Evolutionary conservation across 805 yeast genomes (phyloP), one percentile per base, ranked within the genome.

Genomic region (Candida multigemmis): DNA sequence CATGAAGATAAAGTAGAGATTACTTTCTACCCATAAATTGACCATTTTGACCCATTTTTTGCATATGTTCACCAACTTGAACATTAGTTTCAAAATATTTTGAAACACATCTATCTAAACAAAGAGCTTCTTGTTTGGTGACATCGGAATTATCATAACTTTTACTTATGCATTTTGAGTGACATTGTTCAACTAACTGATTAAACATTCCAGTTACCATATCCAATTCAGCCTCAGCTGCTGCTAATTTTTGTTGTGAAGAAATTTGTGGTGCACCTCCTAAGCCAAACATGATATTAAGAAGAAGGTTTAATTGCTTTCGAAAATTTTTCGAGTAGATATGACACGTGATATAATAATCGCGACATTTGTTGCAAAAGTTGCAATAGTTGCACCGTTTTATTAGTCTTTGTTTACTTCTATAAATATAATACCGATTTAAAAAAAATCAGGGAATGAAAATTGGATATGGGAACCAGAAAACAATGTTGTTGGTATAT

Each of bases 191-290:
- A 14, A 86, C 93, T 46, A 87, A 66, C 46, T 77, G 71, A 73
- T 89, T 89, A 74, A 89, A 89, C 96, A 89, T 86, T 43, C 91
- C 95, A 21, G 96, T 87, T 43, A 89, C 95, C 77, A 91, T 80
- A 56, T 89, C 98, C 41, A 89, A 71, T 59, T 89, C 98, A 32
- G 95, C 83, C 62, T 89, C 97, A 27, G 98, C 98, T 40, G 94
- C 94, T 46, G 70, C 69, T 35, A 82, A 66, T 54, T 82, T 82
- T 53, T 79, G 86, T 38, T 77, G 80, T 21, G 85, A 70, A 14
- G 80, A 65, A 38, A 76, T 48, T 52, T 77, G 83, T 37, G 89
- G 87, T 40, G 80, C 68, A 36, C 78, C 79, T 38, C 87, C 87
- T 38, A 82, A 67, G 44, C 89, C 89, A 50, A 81, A 68, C 89